phyloP scores from a whole-genome alignment of 2,329 filamentous ascomycete species.

The Dactylonectria macrodidyma region DNA sequence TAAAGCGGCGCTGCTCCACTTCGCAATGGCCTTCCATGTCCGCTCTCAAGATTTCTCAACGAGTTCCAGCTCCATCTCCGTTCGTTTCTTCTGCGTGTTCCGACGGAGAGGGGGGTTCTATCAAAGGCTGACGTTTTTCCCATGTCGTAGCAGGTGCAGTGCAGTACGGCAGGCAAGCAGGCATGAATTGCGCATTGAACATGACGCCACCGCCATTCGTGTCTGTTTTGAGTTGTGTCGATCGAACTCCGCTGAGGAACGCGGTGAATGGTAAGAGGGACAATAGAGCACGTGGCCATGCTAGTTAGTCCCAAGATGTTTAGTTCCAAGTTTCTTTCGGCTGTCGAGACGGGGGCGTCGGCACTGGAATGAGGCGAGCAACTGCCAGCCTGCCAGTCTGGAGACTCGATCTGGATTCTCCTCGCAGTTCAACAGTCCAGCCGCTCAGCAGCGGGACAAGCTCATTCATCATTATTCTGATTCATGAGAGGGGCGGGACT shows the following conservation, averaged over 20 bases:
- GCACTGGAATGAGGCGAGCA: neutral
- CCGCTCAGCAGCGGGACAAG: neutral
- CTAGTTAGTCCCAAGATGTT: too few species aligned
- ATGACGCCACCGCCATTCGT: conserved; percentile 17
- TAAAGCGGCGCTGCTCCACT: conserved; percentile 26
- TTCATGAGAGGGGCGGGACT: neutral
- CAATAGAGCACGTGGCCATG: neutral
- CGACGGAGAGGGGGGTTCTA: conserved; percentile 12
- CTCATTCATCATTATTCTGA: too few species aligned
- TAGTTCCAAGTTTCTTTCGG: neutral
- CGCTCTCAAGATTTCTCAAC: conserved; percentile 40
- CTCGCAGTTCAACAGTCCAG: neutral
- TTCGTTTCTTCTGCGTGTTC: conserved; percentile 4
- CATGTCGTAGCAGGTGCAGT: conserved; percentile 4
- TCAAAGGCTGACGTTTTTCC: neutral
- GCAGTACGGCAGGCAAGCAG: neutral
- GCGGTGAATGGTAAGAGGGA: neutral
- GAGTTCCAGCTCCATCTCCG: conserved; percentile 37
- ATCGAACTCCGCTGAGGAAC: neutral
- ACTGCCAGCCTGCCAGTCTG: neutral
- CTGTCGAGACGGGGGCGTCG: neutral
- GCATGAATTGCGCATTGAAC: conserved; percentile 5
- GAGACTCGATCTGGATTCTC: neutral
- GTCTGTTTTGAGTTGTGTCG: neutral
- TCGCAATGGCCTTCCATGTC: conserved; percentile 8